Conservation (phyloP, 2,329 filamentous ascomycete species). For the Claviceps citrina region DNA sequence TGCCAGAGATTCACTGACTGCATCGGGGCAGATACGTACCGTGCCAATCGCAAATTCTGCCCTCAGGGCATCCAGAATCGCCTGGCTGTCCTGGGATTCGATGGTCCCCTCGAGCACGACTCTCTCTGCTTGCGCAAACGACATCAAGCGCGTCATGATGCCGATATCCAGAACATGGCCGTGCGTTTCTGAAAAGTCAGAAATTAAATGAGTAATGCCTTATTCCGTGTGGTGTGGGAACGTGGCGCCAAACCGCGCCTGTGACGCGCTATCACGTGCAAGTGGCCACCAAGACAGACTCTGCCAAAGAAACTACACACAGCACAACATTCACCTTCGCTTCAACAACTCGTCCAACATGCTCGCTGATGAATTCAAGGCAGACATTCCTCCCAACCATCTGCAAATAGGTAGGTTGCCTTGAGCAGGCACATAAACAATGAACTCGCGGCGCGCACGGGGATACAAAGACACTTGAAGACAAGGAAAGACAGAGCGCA, state of each 20-base stretch:
- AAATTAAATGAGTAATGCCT: background rate
- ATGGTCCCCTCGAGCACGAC: slow-evolving; percentile 15
- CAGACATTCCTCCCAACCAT: too few species aligned
- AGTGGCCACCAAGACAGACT: too few species aligned
- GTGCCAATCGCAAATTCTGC: slow-evolving; percentile 22
- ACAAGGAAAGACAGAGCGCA: too few species aligned
- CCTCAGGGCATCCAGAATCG: slow-evolving; percentile 23
- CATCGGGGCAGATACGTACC: slow-evolving; percentile 18
- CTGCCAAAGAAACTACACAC: too few species aligned
- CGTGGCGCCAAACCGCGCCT: slow-evolving; percentile 8
- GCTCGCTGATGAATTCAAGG: too few species aligned
- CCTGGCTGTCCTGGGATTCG: slow-evolving; percentile 31
- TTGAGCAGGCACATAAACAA: too few species aligned
- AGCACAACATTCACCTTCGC: too few species aligned
- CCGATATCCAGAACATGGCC: slow-evolving; percentile 9
- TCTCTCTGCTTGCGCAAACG: slow-evolving; percentile 15
- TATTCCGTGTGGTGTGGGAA: background rate
- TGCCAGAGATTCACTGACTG: background rate
- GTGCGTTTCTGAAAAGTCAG: background rate
- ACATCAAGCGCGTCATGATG: slow-evolving; percentile 16
- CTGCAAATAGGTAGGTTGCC: too few species aligned
- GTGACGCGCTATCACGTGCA: slow-evolving; percentile 18
- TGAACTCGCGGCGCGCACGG: too few species aligned
- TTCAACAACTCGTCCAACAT: too few species aligned
- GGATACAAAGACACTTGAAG: too few species aligned